Evolutionary conservation across 2,329 filamentous ascomycete species (phyloP), one percentile per base, ranked within the genome.

Genomic region (Neonectria coccinea): DNA sequence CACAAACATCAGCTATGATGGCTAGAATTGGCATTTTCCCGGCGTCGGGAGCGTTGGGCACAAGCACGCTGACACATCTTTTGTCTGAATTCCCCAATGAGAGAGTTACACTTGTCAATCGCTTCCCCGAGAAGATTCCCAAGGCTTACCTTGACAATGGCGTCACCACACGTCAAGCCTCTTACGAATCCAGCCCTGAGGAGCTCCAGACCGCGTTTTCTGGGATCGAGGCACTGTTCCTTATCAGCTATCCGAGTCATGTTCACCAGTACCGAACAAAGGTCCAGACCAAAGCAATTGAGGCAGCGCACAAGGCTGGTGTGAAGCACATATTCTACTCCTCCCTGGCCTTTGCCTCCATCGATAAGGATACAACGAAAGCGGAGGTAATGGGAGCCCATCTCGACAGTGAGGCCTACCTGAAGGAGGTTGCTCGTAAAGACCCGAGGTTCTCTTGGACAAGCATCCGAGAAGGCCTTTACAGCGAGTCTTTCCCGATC

Each of bases 241-340:
- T 71, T 18, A 71, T 70, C 50, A 71, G 68, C 1, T 70, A 67
- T 25, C 66, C 68, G 0, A 70, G 68, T 39, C 66, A 69, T 14
- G 66, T 70, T 2, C 68, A 56, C 2, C 11, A 70, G 1, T 71
- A 70, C 3, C 61, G 68, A 1, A 56, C 53, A 0, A 48, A 63
- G 5, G 64, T 70, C 0, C 68, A 70, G 0, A 54, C 29, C 1
- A 58, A 59, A 33, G 68, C 60, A 1, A 57, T 70, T 0, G 50
- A 71, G 27, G 68, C 68, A 0, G 68, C 68, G 0, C n/a, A 47
- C 0, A 52, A 36, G n/a, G 68, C 57, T 3, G 64, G 68, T 0
- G 68, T 67, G 0, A 61, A 47, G 12, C 66, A 70, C n/a, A 5
- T 71, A 0, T 71, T 70, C 11, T 70, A 70, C 10, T 71, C 68